Conservation (phyloP, 148 eudicot genomes). For the Cornus suecica region DNA sequence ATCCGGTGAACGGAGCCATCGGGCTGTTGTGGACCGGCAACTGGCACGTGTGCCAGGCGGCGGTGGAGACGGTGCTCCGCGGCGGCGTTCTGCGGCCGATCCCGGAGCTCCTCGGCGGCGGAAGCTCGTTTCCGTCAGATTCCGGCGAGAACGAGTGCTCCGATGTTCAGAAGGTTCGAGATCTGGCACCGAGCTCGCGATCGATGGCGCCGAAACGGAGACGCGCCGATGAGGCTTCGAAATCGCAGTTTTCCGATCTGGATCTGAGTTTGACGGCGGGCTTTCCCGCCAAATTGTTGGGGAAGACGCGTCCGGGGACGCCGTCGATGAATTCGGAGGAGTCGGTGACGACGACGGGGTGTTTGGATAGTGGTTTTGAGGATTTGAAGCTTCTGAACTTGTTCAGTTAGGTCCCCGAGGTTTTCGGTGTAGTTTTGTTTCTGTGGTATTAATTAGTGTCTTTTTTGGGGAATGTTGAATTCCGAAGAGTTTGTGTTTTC, state of each 20-base stretch:
- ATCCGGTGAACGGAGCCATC: slow-evolving; percentile 76
- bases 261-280: slow-evolving; percentile 42
- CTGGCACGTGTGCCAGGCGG: slow-evolving; percentile 72
- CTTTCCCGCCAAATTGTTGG: slow-evolving; percentile 7
- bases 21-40: slow-evolving; percentile 68
- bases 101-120: slow-evolving; percentile 42
- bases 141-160: slow-evolving; percentile 24
- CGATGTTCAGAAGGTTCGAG: slow-evolving; percentile 18
- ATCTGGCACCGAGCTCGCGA: slow-evolving; percentile 17
- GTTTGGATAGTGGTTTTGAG: slow-evolving; percentile 35
- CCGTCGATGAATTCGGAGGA: slow-evolving; percentile 71
- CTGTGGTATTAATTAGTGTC: neutral
- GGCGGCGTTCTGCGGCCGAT: slow-evolving; percentile 61
- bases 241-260: slow-evolving; percentile 26
- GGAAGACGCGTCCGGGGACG: slow-evolving; percentile 41
- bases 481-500: slow-evolving; percentile 36
- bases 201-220: slow-evolving; percentile 28
- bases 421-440: neutral
- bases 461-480: slow-evolving; percentile 16
- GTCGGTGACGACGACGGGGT: slow-evolving; percentile 48
- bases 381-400: slow-evolving; percentile 35
- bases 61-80: slow-evolving; percentile 69
- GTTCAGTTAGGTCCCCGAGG: slow-evolving; percentile 35
- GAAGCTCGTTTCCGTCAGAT: slow-evolving; percentile 17
- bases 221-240: slow-evolving; percentile 25